Conservation (phyloP, 2,329 filamentous ascomycete species). For the Aureobasidium zeae region DNA sequence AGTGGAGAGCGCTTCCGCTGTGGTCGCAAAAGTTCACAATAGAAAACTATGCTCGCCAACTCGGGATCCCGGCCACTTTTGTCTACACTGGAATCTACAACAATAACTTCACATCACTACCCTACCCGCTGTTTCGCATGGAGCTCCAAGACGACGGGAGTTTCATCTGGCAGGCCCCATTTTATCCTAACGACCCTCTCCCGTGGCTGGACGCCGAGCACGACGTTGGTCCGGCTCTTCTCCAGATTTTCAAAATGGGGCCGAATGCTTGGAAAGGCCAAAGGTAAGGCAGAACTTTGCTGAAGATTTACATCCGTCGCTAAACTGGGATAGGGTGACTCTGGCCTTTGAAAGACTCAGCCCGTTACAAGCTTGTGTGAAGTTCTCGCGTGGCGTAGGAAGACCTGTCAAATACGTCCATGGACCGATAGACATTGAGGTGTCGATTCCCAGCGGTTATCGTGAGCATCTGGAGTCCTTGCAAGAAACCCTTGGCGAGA, state of each 20-base stretch:
- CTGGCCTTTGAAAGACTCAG: conserved; percentile 85
- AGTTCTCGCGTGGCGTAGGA: conserved; percentile 69
- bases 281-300: conserved; percentile 40
- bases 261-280: conserved; percentile 71
- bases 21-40: conserved; percentile 91
- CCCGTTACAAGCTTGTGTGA: conserved; percentile 69
- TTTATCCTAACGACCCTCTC: conserved; percentile 77
- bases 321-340: conserved; percentile 52
- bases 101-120: conserved; percentile 93
- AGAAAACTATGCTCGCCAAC: conserved; percentile 78
- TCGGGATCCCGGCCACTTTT: conserved; percentile 79
- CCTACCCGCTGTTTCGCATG: conserved; percentile 93
- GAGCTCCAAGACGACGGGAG: conserved; percentile 74
- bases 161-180: conserved; percentile 88
- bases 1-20: conserved; percentile 75
- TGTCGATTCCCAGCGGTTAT: conserved; percentile 81
- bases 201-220: conserved; percentile 97
- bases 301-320: conserved; percentile 17
- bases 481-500: conserved; percentile 50
- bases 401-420: conserved; percentile 70
- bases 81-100: conserved; percentile 97
- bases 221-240: conserved; percentile 81
- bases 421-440: conserved; percentile 71
- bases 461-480: conserved; percentile 69
- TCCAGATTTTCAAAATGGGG: conserved; percentile 94